Percentiles rank a stretch among this genome's conserved stretches.
Evolutionary conservation across 441 rosid genomes (phyloP).

Genomic region (Syzygium malaccense): DNA sequence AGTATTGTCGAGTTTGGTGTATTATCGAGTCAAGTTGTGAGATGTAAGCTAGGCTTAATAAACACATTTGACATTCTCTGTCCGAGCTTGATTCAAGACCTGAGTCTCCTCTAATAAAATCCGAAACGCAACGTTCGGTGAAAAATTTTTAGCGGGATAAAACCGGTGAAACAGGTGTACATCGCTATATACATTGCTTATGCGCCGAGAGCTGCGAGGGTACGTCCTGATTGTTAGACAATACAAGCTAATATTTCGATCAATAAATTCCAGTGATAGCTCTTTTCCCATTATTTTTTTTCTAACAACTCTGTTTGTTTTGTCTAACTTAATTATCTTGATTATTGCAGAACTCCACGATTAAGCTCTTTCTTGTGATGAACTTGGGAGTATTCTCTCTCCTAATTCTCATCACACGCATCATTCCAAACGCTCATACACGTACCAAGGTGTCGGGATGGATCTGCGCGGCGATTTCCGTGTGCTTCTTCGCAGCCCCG

Average conservation of each 20-base stretch:
- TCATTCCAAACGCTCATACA: constrained; percentile 8
- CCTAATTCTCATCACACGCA: constrained; percentile 36
- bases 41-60: too few species aligned
- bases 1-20: too few species aligned
- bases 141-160: too few species aligned
- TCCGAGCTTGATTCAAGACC: too few species aligned
- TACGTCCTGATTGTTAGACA: constrained; percentile 1
- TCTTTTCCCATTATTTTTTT: background rate
- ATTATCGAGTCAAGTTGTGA: too few species aligned
- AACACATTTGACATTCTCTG: too few species aligned
- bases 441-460: constrained; percentile 62
- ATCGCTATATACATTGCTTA: constrained; percentile 46
- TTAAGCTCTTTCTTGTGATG: constrained; percentile 36
- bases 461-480: constrained; percentile 66
- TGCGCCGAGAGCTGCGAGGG: constrained; percentile 47
- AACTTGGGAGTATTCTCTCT: constrained; percentile 50
- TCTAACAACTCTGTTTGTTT: background rate
- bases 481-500: constrained; percentile 76
- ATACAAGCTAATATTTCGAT: background rate
- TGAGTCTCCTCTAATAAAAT: too few species aligned
- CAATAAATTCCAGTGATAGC: background rate
- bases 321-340: background rate
- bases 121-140: too few species aligned
- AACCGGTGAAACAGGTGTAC: constrained; percentile 40
- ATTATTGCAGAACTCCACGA: constrained; percentile 47